These are phyloP conservation scores for Exophiala aquamarina DNA, from an alignment of 2,329 filamentous ascomycete species.

Conservation along the genomic window DNA sequence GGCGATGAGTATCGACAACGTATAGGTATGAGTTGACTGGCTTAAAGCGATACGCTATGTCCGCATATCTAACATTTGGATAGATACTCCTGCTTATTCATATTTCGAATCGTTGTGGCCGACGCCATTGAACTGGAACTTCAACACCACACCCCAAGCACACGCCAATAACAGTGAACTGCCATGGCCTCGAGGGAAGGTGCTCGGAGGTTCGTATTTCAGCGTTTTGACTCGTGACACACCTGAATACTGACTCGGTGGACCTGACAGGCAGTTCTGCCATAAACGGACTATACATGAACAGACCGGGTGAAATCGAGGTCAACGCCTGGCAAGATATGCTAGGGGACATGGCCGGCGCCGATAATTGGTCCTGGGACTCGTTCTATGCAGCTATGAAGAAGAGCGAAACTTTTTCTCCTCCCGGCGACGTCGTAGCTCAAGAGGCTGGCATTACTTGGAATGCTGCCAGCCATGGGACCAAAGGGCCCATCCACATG, in stretches of 20 bases:
- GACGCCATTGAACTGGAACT: slow-evolving; percentile 37
- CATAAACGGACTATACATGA: slow-evolving; percentile 38
- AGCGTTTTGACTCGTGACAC: background rate
- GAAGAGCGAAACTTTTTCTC: slow-evolving; percentile 42
- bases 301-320: slow-evolving; percentile 34
- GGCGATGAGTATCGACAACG: slow-evolving; percentile 35
- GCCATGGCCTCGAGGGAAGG: slow-evolving; percentile 37
- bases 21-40: slow-evolving; percentile 30
- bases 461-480: slow-evolving; percentile 43
- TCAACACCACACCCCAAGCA: slow-evolving; percentile 32
- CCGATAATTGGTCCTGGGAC: slow-evolving; percentile 37
- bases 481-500: slow-evolving; percentile 48
- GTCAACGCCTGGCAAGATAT: slow-evolving; percentile 36
- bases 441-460: slow-evolving; percentile 40
- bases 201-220: slow-evolving; percentile 32
- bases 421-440: slow-evolving; percentile 36
- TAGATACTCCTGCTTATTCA: slow-evolving; percentile 36
- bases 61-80: slow-evolving; percentile 8
- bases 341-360: slow-evolving; percentile 36
- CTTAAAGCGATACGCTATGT: background rate
- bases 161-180: slow-evolving; percentile 33
- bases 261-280: slow-evolving; percentile 33
- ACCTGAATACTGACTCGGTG: slow-evolving; percentile 2
- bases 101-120: slow-evolving; percentile 38
- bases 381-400: slow-evolving; percentile 37